Evolutionary conservation across 768 basidiomycete genomes (phyloP).

Genomic region (Hemileccinum rubropunctum): DNA sequence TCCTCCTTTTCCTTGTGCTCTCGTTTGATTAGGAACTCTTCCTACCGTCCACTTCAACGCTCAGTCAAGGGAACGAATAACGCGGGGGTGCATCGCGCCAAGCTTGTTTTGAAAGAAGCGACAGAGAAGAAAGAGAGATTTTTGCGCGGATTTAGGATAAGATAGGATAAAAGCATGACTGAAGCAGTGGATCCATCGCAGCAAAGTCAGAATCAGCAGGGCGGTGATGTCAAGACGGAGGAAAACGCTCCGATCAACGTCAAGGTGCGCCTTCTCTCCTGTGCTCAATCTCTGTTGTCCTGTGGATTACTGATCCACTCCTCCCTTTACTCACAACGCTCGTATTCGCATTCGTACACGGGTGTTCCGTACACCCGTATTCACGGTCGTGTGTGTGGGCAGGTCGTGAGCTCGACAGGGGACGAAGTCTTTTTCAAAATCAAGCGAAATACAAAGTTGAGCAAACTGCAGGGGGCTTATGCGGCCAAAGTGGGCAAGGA

Average conservation of each 20-base stretch:
- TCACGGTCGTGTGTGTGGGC: neutral
- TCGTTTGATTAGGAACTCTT: neutral
- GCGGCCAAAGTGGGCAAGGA: conserved; percentile 92
- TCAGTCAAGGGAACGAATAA: neutral
- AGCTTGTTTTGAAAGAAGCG: neutral
- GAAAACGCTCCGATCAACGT: conserved; percentile 70
- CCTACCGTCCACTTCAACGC: neutral
- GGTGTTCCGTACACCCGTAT: neutral
- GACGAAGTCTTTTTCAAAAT: conserved; percentile 98
- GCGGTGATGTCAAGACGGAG: conserved; percentile 43
- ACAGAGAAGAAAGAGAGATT: neutral
- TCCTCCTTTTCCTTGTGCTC: neutral
- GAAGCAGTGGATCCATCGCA: conserved; percentile 8
- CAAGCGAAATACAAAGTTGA: conserved; percentile 87
- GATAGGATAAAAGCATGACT: conserved; percentile 8
- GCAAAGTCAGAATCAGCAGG: conserved; percentile 35
- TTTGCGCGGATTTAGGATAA: neutral
- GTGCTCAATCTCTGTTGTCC: neutral
- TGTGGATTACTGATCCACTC: neutral
- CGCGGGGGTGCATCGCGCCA: neutral
- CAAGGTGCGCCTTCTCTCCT: conserved; percentile 49
- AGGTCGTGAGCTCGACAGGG: conserved; percentile 75
- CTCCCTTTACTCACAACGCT: neutral
- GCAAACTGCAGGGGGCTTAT: conserved; percentile 91
- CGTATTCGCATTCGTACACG: neutral